Conservation (phyloP, 306 rosid genomes). For the Herpetospermum pedunculosum region DNA sequence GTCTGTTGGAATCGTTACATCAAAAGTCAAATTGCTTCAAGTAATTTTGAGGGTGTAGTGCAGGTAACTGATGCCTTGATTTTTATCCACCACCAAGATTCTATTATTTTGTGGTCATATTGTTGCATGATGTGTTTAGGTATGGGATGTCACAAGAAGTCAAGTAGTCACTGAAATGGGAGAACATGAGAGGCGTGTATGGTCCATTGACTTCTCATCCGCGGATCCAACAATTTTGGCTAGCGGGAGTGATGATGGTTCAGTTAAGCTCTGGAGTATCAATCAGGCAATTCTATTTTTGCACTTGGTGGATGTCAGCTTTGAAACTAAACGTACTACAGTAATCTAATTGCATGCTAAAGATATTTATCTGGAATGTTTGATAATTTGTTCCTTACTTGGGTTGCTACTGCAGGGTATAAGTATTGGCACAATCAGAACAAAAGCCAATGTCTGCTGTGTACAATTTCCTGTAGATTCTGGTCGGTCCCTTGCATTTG, state of each 20-base stretch:
- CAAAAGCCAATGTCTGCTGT: constrained; percentile 94
- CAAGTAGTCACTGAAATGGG: constrained; percentile 77
- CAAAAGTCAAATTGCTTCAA: constrained; percentile 96
- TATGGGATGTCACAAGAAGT: constrained; percentile 93
- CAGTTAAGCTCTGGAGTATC: constrained; percentile 99
- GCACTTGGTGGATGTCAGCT: constrained; percentile 97
- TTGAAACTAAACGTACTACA: constrained; percentile 95
- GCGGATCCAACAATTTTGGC: constrained; percentile 93
- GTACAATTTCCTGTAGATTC: constrained; percentile 84
- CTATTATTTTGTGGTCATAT: constrained; percentile 11
- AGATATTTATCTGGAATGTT: constrained; percentile 41
- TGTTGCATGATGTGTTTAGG: constrained; percentile 32
- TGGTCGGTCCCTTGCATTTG: constrained; percentile 76
- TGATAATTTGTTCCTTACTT: constrained; percentile 69
- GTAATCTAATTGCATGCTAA: constrained; percentile 54
- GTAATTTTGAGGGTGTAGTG: constrained; percentile 94
- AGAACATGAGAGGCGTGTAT: constrained; percentile 90
- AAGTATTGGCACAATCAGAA: constrained; percentile 81
- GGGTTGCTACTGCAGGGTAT: constrained; percentile 83
- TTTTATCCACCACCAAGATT: constrained; percentile 10
- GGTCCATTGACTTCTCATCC: constrained; percentile 91
- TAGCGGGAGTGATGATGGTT: constrained; percentile 91
- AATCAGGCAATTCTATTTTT: constrained; percentile 99
- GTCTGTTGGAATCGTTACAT: constrained; percentile 93
- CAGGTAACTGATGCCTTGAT: constrained; percentile 46